Conservation (phyloP, 495 filamentous ascomycete genomes). For the Talaromyces liani region DNA sequence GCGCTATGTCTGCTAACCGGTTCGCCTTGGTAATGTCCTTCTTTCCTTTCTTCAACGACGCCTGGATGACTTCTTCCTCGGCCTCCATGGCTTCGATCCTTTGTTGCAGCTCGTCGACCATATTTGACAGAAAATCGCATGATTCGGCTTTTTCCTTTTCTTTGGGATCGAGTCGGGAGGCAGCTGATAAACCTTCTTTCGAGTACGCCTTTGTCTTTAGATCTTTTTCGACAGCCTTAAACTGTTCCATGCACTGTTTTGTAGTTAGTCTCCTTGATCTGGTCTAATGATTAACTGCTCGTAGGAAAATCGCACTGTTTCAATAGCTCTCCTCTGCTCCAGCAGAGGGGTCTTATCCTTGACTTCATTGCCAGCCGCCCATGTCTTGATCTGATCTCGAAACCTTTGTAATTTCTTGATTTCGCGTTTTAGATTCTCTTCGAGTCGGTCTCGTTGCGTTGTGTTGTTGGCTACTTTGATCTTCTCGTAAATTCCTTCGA, state of each 20-base stretch:
- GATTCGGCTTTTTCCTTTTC: slow-evolving; percentile 87
- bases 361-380: slow-evolving; percentile 94
- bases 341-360: slow-evolving; percentile 95
- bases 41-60: slow-evolving; percentile 89
- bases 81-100: slow-evolving; percentile 91
- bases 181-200: slow-evolving; percentile 88
- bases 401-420: slow-evolving; percentile 99
- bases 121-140: slow-evolving; percentile 71
- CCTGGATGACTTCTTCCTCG: slow-evolving; percentile 78
- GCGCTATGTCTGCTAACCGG: slow-evolving; percentile 77
- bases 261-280: slow-evolving; percentile 20
- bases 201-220: slow-evolving; percentile 99
- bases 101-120: slow-evolving; percentile 89
- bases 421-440: slow-evolving; percentile 95
- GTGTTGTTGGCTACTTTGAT: slow-evolving; percentile 82
- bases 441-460: slow-evolving; percentile 95
- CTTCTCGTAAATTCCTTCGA: slow-evolving; percentile 93
- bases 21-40: slow-evolving; percentile 75
- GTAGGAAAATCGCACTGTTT: slow-evolving; percentile 57
- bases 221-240: slow-evolving; percentile 99
- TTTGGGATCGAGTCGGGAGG: slow-evolving; percentile 87
- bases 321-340: slow-evolving; percentile 89
- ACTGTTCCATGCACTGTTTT: slow-evolving; percentile 93
- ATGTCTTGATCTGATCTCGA: slow-evolving; percentile 98
- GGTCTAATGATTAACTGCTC: not conserved